Conservation (phyloP, 1,284 basidiomycete species). For the Grifola frondosa region DNA sequence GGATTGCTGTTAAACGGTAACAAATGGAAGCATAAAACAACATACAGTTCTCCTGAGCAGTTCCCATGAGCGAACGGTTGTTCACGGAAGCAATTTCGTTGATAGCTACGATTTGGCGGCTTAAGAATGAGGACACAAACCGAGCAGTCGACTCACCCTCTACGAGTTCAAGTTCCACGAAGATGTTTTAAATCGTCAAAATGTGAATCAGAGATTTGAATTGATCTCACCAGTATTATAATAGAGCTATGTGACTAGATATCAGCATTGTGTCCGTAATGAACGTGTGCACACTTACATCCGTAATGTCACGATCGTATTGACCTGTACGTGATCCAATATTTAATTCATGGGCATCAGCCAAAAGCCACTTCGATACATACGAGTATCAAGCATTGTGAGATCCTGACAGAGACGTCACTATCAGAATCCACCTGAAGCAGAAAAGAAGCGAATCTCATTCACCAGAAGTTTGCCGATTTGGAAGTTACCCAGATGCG, state of each 20-base stretch:
- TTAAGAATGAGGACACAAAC: not conserved
- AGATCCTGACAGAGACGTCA: conserved; percentile 36
- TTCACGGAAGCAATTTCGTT: conserved; percentile 42
- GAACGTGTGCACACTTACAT: conserved; percentile 45
- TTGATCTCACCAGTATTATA: conserved; percentile 53
- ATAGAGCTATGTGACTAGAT: conserved; percentile 40
- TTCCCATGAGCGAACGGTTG: conserved; percentile 59
- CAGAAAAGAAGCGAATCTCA: not conserved
- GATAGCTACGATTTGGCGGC: conserved; percentile 36
- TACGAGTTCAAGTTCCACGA: too few species aligned
- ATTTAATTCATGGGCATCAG: not conserved
- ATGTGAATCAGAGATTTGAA: too few species aligned
- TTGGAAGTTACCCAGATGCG: conserved; percentile 70
- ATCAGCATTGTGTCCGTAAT: too few species aligned
- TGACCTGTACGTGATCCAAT: conserved; percentile 38
- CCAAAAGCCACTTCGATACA: conserved; percentile 11
- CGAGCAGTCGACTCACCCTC: conserved; percentile 29
- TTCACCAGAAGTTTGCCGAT: conserved; percentile 53
- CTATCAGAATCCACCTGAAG: not conserved
- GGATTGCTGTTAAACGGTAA: not conserved
- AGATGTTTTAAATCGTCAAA: too few species aligned
- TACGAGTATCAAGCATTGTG: conserved; percentile 63
- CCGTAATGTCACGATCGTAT: conserved; percentile 65
- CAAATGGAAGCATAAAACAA: not conserved
- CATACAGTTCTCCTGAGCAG: conserved; percentile 55